phyloP scores from a whole-genome alignment of 257 asterid genomes.

The Scutellaria galericulata region DNA sequence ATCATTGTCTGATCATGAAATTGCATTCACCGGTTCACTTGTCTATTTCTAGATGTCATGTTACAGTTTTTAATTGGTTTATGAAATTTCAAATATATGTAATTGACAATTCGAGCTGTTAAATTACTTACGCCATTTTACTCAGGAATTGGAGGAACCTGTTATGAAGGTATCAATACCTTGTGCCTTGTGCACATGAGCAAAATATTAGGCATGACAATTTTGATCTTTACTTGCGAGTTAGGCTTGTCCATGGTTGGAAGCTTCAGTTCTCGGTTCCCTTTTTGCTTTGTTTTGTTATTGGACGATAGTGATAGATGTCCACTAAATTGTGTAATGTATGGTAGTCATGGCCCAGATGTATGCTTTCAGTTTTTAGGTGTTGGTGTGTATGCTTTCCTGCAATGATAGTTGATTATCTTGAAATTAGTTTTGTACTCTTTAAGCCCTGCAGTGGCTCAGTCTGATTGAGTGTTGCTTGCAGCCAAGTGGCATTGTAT shows the following conservation, averaged over 20 bases:
- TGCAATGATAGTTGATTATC: background rate
- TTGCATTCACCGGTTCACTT: background rate
- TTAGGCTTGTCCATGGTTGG: background rate
- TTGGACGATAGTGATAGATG: no score
- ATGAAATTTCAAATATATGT: background rate
- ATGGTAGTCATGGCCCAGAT: background rate
- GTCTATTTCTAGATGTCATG: background rate
- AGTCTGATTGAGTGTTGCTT: background rate
- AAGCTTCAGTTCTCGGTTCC: no score
- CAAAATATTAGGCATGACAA: background rate
- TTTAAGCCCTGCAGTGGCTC: background rate
- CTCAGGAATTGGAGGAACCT: background rate
- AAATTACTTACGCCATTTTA: background rate
- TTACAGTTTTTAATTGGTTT: background rate
- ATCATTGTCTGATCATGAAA: slow-evolving; percentile 8
- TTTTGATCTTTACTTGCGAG: background rate
- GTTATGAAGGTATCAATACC: background rate
- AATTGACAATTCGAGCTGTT: background rate
- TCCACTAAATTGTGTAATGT: background rate
- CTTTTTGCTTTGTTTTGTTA: no score
- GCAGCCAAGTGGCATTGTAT: no score
- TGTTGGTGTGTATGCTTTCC: background rate
- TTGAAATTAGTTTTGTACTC: background rate
- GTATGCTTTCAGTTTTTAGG: background rate
- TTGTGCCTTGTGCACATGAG: background rate